Evolutionary conservation across 805 yeast genomes (phyloP), one percentile per base, ranked within the genome.

Genomic region (Metahyphopichia silvanorum): DNA sequence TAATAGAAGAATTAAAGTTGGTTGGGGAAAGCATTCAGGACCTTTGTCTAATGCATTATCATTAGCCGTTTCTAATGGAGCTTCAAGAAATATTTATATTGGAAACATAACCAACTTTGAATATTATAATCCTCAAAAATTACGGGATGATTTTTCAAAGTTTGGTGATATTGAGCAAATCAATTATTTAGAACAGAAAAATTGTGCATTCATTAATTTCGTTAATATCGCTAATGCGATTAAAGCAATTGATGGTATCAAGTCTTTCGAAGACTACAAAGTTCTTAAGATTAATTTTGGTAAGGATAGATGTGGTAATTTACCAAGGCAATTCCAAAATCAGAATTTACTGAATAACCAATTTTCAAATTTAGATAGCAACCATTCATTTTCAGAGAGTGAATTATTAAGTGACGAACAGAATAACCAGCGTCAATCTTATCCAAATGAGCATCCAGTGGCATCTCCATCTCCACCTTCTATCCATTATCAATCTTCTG

Each of bases 21-120:
- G 97, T 14, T 91, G 98, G 98, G 98, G 98, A 29, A 89, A 87
- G 60, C 96, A 91, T 54, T 81, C 95, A 5, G 98, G 98, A 8
- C 88, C 95, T 1, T 69, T 91, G 42, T 81, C 94, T 8, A 84
- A 86, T 45, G 88, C 95, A 3, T 72, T 91, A 37, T 83, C 89
- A 6, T 65, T 85, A 36, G 97, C 97, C 0, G 96, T 89, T 16
- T 80, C 93, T 15, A 83, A 86, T 42, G 98, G 98, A 25, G 98
- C 97, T 0, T 79, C 93, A 14, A 77, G 98, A 60, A 91, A 93
- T 52, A 86, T 91, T 28, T 91, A 93, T 58, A 74, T 91, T 45
- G 98, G 97, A 16, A 51, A 62, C 48, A 79, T 84, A 37, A 65
- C 59, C 31, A 70, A 67, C 43, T 66, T 66, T 42, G 71, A 73